phyloP scores from a whole-genome alignment of 2,329 filamentous ascomycete genomes.

The Colletotrichum sp. region DNA sequence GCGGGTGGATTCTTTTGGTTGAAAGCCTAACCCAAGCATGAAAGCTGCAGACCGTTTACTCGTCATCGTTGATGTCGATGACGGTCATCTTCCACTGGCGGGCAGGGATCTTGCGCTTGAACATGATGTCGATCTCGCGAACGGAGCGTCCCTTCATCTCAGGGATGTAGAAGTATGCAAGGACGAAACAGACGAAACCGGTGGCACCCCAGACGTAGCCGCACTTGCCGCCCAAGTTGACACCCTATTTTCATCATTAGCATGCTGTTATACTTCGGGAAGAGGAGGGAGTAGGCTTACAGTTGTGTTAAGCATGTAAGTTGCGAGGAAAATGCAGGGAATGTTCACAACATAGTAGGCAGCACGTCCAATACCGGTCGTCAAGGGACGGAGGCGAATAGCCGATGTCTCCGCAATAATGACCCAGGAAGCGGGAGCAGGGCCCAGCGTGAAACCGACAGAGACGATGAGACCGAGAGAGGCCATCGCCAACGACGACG shows the following conservation, averaged over 20 bases:
- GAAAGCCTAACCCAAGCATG: neutral
- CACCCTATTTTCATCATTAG: constrained; percentile 34
- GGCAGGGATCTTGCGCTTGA: constrained; percentile 56
- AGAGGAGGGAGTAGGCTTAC: constrained; percentile 29
- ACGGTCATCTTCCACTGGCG: constrained; percentile 60
- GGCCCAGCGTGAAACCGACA: constrained; percentile 65
- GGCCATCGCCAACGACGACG: constrained; percentile 59
- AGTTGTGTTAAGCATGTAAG: constrained; percentile 63
- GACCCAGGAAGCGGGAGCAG: constrained; percentile 68
- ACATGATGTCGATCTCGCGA: constrained; percentile 67
- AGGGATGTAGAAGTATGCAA: constrained; percentile 53
- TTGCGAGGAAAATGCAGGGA: constrained; percentile 67
- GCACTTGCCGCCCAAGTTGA: constrained; percentile 56
- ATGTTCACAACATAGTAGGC: constrained; percentile 69
- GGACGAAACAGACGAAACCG: constrained; percentile 56
- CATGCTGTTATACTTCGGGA: neutral
- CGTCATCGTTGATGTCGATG: constrained; percentile 64
- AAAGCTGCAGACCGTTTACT: constrained; percentile 45
- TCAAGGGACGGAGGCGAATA: constrained; percentile 68
- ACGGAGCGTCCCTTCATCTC: constrained; percentile 63
- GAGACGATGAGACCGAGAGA: constrained; percentile 68
- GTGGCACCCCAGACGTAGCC: constrained; percentile 66
- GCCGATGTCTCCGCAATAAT: constrained; percentile 71
- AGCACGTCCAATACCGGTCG: constrained; percentile 67
- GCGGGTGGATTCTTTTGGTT: neutral